Conservation (phyloP, 257 asterid genomes). For the Verbascum thapsus region DNA sequence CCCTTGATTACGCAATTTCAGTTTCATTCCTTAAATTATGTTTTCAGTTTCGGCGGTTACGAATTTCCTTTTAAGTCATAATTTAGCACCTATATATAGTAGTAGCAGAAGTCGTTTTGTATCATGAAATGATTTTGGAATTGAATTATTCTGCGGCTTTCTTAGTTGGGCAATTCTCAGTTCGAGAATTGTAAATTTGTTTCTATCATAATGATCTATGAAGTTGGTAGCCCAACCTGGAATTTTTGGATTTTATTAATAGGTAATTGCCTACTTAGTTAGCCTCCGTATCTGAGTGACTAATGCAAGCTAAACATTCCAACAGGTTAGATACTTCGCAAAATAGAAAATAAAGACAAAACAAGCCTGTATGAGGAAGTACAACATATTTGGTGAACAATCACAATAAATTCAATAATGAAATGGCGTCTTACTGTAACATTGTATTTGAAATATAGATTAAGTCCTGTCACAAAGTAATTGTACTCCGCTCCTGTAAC, state of each 20-base stretch:
- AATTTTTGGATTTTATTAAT: background rate
- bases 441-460: constrained; percentile 73
- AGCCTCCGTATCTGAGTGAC: background rate
- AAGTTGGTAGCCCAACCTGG: constrained; percentile 5
- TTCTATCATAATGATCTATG: too few relatives aligned
- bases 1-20: too few relatives aligned
- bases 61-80: too few relatives aligned
- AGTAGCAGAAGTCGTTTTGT: too few relatives aligned
- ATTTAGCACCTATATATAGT: too few relatives aligned
- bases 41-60: too few relatives aligned
- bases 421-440: constrained; percentile 73
- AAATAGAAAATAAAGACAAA: constrained; percentile 5
- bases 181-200: too few relatives aligned
- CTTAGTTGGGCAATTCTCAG: too few relatives aligned
- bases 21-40: too few relatives aligned
- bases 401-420: constrained; percentile 9
- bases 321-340: background rate
- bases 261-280: constrained; percentile 2
- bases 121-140: too few relatives aligned
- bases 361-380: constrained; percentile 21
- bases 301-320: constrained; percentile 14
- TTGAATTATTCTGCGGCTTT: too few relatives aligned
- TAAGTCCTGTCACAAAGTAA: constrained; percentile 71
- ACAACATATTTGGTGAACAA: constrained; percentile 14
- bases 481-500: constrained; percentile 73